Conservation (phyloP, 768 basidiomycete genomes). For the Lactarius sanguifluus region DNA sequence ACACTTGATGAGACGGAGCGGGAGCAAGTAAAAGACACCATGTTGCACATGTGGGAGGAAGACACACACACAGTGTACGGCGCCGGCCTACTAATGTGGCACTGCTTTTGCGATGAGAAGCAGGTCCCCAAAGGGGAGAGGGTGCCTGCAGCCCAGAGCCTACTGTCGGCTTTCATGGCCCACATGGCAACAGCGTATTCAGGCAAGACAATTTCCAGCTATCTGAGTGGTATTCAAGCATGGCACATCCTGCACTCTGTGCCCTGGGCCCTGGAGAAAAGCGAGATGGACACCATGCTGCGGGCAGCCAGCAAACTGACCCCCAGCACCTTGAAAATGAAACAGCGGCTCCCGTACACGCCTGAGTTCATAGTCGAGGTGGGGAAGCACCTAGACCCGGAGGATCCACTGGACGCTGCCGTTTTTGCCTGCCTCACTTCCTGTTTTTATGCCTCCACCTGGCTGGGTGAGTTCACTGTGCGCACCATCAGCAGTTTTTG, state of each 20-base stretch:
- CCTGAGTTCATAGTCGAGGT: constrained; percentile 33
- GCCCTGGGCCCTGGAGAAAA: constrained; percentile 34
- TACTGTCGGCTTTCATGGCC: constrained; percentile 34
- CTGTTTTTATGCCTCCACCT: too few relatives aligned
- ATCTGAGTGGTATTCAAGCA: constrained; percentile 40
- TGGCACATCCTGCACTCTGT: constrained; percentile 50
- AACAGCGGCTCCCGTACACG: constrained; percentile 37
- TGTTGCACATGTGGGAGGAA: too few relatives aligned
- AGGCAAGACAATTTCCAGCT: constrained; percentile 39
- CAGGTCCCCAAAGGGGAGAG: constrained; percentile 37
- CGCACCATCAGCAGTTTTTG: too few relatives aligned
- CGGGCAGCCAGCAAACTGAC: constrained; percentile 35
- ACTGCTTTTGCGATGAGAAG: constrained; percentile 41
- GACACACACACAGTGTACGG: too few relatives aligned
- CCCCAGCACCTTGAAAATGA: constrained; percentile 35
- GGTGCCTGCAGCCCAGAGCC: constrained; percentile 32
- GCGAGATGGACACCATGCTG: constrained; percentile 35
- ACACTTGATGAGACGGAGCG: too few relatives aligned
- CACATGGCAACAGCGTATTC: constrained; percentile 36
- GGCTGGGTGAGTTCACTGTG: too few relatives aligned
- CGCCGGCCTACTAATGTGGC: constrained; percentile 39
- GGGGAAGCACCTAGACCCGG: constrained; percentile 32
- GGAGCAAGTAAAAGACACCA: too few relatives aligned
- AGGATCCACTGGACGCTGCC: constrained; percentile 37
- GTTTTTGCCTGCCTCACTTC: constrained; percentile 41